These are phyloP conservation scores for Venturia carpophila DNA, from an alignment of 2,329 filamentous ascomycete genomes.

Conservation along the genomic window DNA sequence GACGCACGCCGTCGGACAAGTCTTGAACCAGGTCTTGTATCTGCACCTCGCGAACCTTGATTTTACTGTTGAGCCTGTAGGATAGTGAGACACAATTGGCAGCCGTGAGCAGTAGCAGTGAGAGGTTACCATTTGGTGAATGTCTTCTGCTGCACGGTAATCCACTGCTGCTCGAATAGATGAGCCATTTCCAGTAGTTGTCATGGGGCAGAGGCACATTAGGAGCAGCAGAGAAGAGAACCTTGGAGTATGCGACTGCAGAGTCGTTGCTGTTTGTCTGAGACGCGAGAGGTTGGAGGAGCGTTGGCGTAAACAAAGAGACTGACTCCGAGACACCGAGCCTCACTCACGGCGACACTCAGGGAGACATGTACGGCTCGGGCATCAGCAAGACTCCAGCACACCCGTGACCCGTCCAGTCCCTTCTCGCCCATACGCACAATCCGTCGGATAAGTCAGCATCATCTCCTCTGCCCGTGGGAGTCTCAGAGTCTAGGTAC, in stretches of 20 bases:
- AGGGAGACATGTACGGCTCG: not conserved
- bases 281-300: not conserved
- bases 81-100: not conserved
- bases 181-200: not conserved
- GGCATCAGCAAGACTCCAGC: not conserved
- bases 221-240: not conserved
- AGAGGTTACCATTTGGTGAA: conserved; percentile 83
- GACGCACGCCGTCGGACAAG: conserved; percentile 83
- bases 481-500: too few relatives aligned
- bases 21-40: conserved; percentile 84
- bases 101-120: conserved; percentile 2
- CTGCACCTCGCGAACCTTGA: conserved; percentile 67
- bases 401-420: not conserved
- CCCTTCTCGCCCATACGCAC: not conserved
- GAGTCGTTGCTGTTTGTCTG: not conserved
- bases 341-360: not conserved
- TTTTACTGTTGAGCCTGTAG: conserved; percentile 86
- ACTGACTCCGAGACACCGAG: too few relatives aligned
- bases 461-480: not conserved
- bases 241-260: not conserved
- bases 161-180: conserved; percentile 54
- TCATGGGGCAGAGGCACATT: conserved; percentile 4
- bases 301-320: conserved; percentile 4
- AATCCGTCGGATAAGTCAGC: not conserved
- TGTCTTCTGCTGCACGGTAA: conserved; percentile 90